Conservation (phyloP, 208 protist species). For the Leishmania guyanensis region DNA sequence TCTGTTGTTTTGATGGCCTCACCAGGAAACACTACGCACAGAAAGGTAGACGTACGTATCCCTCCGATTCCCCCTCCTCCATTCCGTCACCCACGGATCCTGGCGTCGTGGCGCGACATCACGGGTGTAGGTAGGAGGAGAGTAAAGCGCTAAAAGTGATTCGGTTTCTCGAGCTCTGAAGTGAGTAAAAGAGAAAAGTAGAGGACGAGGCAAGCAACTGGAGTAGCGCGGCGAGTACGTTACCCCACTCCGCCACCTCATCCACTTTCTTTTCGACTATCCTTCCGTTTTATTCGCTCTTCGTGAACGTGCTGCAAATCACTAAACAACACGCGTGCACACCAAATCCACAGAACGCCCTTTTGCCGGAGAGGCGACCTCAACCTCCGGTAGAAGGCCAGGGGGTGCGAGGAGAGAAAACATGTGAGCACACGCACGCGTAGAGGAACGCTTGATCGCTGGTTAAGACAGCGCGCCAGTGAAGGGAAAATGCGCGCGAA, state of each 20-base stretch:
- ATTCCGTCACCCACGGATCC: not conserved
- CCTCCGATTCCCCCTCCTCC: not conserved
- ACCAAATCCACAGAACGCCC: not conserved
- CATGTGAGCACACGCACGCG: not conserved
- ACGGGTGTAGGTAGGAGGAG: not conserved
- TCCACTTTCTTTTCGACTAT: not conserved
- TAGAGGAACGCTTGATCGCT: not conserved
- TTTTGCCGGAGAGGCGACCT: not conserved
- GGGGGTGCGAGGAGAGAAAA: not conserved
- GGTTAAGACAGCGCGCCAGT: not conserved
- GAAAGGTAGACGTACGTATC: not conserved
- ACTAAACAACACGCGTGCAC: not conserved
- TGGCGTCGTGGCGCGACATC: not conserved
- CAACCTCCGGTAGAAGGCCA: not conserved
- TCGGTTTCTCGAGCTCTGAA: not conserved
- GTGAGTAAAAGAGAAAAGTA: not conserved
- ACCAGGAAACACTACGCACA: not conserved
- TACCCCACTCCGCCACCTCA: not conserved
- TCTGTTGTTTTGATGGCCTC: not conserved
- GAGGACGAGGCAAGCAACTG: not conserved
- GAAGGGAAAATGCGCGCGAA: not conserved
- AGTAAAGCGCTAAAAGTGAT: not conserved
- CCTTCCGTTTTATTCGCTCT: not conserved
- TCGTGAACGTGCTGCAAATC: too few relatives aligned
- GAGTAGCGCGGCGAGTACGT: not conserved